A percentile compares a stretch with the other conserved stretches of the same genome.
Conservation (phyloP, 2,329 filamentous ascomycete genomes). For the Xylogone sp. region DNA sequence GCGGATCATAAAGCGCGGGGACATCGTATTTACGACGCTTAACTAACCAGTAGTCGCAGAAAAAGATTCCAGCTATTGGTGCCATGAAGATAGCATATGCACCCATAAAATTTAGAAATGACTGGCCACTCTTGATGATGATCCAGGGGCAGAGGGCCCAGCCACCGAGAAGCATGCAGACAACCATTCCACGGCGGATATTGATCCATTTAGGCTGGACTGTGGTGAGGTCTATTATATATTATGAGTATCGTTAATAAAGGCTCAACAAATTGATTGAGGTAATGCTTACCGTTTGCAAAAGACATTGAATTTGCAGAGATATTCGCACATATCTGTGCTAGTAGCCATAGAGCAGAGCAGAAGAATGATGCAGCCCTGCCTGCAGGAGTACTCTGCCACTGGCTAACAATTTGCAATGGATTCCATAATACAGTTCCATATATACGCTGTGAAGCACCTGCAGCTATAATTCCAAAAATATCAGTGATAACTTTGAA, state of each 20-base stretch:
- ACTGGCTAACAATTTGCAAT: constrained; percentile 14
- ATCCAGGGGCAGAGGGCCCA: constrained; percentile 44
- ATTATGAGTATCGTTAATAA: too few species aligned
- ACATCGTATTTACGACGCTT: constrained; percentile 26
- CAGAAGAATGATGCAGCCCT: constrained; percentile 21
- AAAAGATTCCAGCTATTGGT: constrained; percentile 31
- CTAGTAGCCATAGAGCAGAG: constrained; percentile 16
- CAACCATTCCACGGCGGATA: constrained; percentile 38
- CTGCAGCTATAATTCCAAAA: constrained; percentile 21
- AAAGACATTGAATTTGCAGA: constrained; percentile 31
- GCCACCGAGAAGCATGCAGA: constrained; percentile 36
- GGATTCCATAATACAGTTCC: constrained; percentile 26
- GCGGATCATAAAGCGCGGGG: constrained; percentile 26
- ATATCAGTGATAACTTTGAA: constrained; percentile 21
- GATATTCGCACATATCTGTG: constrained; percentile 32
- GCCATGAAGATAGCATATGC: constrained; percentile 29
- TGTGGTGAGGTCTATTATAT: constrained; percentile 40
- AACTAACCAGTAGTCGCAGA: constrained; percentile 26
- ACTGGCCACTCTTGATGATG: constrained; percentile 29
- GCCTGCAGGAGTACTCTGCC: constrained; percentile 19
- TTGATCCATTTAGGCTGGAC: constrained; percentile 46
- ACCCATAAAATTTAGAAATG: constrained; percentile 23
- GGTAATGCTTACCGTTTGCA: too few species aligned
- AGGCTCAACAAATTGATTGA: too few species aligned
- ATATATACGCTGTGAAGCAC: constrained; percentile 21